These are phyloP conservation scores for Candida sp. DNA, from an alignment of 1,139 yeast species.

Conservation along the genomic window DNA sequence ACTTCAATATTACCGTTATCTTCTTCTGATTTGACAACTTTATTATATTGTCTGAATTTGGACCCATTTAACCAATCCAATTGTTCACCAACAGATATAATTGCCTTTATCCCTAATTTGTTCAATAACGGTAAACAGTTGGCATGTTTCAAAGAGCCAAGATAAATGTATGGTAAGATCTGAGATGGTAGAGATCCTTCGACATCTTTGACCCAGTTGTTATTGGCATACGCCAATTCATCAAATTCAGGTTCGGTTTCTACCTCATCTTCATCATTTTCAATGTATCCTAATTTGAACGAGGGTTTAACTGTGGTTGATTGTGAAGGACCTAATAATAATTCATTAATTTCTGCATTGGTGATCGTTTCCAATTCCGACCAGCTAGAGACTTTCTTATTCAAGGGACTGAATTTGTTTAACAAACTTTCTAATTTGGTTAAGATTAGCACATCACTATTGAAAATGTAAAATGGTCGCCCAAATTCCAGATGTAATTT, in stretches of 20 bases:
- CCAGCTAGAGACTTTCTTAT: conserved; percentile 12
- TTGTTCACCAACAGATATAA: conserved; percentile 85
- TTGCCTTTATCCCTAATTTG: conserved; percentile 66
- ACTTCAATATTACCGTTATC: conserved; percentile 33
- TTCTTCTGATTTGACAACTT: conserved; percentile 19
- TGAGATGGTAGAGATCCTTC: conserved; percentile 71
- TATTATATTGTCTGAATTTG: conserved; percentile 24
- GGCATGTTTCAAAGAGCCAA: conserved; percentile 87
- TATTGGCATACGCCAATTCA: conserved; percentile 1
- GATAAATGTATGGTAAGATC: conserved; percentile 76
- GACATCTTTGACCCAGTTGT: conserved; percentile 40
- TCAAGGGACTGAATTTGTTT: conserved; percentile 49
- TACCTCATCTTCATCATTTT: conserved; percentile 10
- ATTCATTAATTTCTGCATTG: conserved; percentile 29
- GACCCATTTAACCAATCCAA: conserved; percentile 55
- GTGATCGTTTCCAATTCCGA: conserved; percentile 26
- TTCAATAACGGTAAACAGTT: conserved; percentile 60
- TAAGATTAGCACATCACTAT: conserved; percentile 67
- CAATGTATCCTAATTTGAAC: conserved; percentile 24
- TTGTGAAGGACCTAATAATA: conserved; percentile 20
- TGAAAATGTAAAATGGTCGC: conserved; percentile 82
- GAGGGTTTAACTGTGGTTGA: conserved; percentile 5
- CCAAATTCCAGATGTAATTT: conserved; percentile 60
- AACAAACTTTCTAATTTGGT: conserved; percentile 62
- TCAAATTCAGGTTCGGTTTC: conserved; percentile 1